Conservation (phyloP, 805 yeast genomes). For the Myxozyma mucilagina region DNA sequence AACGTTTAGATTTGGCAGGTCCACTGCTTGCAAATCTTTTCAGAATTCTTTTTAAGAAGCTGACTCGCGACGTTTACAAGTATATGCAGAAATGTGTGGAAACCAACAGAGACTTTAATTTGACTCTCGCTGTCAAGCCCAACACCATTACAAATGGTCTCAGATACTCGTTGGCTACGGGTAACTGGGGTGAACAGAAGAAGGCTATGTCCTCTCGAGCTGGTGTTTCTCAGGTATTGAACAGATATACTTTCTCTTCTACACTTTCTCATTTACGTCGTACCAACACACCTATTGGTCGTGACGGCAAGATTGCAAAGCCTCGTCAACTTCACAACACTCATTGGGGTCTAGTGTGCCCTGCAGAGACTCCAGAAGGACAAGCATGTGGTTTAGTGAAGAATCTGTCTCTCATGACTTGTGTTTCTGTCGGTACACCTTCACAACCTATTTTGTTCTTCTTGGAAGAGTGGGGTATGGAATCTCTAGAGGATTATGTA, state of each 20-base stretch:
- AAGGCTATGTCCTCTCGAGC: slow-evolving; percentile 98
- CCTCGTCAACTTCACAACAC: slow-evolving; percentile 99
- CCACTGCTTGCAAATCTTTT: slow-evolving; percentile 94
- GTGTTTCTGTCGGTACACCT: slow-evolving; percentile 97
- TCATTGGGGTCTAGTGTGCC: slow-evolving; percentile 99
- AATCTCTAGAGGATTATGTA: slow-evolving; percentile 91
- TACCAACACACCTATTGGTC: slow-evolving; percentile 98
- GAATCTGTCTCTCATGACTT: slow-evolving; percentile 92
- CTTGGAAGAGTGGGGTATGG: slow-evolving; percentile 99
- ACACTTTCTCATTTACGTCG: slow-evolving; percentile 97
- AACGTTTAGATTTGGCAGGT: slow-evolving; percentile 97
- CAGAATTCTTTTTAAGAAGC: slow-evolving; percentile 88
- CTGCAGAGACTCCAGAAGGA: slow-evolving; percentile 99
- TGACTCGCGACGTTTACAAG: slow-evolving; percentile 94
- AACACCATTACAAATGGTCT: slow-evolving; percentile 96
- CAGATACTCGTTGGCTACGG: slow-evolving; percentile 96
- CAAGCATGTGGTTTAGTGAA: slow-evolving; percentile 99
- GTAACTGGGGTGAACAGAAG: slow-evolving; percentile 99
- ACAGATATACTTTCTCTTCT: slow-evolving; percentile 97
- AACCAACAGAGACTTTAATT: slow-evolving; percentile 93
- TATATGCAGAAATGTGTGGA: slow-evolving; percentile 99
- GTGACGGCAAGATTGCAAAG: slow-evolving; percentile 98
- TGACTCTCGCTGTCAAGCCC: slow-evolving; percentile 94
- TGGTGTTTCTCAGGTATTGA: slow-evolving; percentile 98
- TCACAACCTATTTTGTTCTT: slow-evolving; percentile 91